These are phyloP conservation scores for Wickerhamiella dianesei DNA, from an alignment of 805 yeast species.

Conservation along the genomic window DNA sequence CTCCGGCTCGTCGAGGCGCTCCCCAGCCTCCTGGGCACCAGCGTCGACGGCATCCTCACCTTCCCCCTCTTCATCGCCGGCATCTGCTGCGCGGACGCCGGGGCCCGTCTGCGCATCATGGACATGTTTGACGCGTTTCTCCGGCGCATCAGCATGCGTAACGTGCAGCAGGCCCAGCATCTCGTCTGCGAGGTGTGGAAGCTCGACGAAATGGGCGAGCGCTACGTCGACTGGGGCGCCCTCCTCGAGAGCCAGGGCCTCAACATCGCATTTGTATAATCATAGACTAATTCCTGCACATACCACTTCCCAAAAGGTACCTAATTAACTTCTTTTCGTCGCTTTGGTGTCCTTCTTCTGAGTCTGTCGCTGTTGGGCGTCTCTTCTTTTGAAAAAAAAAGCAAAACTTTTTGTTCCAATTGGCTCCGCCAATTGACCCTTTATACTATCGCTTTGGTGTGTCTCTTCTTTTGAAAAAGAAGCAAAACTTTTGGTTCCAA, in stretches of 20 bases:
- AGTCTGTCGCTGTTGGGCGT: too few relatives aligned
- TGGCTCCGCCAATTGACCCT: too few relatives aligned
- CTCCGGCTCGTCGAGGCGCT: constrained; percentile 42
- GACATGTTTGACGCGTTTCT: constrained; percentile 42
- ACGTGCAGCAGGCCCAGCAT: constrained; percentile 33
- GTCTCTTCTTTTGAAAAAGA: too few relatives aligned
- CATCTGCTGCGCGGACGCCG: constrained; percentile 42
- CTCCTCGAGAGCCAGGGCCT: constrained; percentile 55
- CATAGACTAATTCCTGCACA: not conserved
- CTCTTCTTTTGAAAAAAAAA: too few relatives aligned
- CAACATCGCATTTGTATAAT: constrained; percentile 60
- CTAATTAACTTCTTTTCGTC: too few relatives aligned
- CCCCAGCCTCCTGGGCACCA: constrained; percentile 49
- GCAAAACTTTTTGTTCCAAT: too few relatives aligned
- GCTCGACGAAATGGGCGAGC: constrained; percentile 37
- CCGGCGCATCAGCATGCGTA: constrained; percentile 54
- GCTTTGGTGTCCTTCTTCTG: too few relatives aligned
- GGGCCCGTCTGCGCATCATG: constrained; percentile 40
- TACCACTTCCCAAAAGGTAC: too few relatives aligned
- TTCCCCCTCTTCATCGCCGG: constrained; percentile 75
- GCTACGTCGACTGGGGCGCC: constrained; percentile 59
- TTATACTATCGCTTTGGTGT: too few relatives aligned
- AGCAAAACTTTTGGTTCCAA: too few relatives aligned
- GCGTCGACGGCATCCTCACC: constrained; percentile 56
- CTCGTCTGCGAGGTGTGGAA: constrained; percentile 32